Evolutionary conservation across 2,329 filamentous ascomycete genomes (phyloP), one percentile per base, ranked within the genome.

Genomic region (Monilinia fructigena): DNA sequence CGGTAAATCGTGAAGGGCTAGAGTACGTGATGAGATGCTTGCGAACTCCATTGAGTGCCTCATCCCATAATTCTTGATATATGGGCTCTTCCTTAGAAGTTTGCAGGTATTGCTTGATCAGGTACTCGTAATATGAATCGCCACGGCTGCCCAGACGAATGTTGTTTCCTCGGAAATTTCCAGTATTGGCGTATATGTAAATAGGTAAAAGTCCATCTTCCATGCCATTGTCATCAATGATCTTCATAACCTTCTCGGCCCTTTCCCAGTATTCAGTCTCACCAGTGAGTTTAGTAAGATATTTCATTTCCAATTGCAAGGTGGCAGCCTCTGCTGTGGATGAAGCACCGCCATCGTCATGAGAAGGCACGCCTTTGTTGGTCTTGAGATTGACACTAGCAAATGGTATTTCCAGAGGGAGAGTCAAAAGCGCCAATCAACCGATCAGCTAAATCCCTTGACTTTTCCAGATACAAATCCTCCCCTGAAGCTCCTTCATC

Each of bases 101-200:
- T 78, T 99, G 95, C 26, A 97, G 83, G 76, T 96, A 98, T 77
- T 99, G 95, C 80, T 99, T 99, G 82, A 98, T 96, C 61, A 99
- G 86, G 77, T 99, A 99, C 79, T 99, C 92, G 79, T 99, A 99
- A 80, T 98, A 99, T 58, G 93, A 97, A 80, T 99, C 95, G 55
- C 95, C 95, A 68, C 95, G 87, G 76, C 92, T 97, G 50, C 95
- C 95, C 28, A 98, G 83, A 23, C 95, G 90, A 74, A 99, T 94
- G 75, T 97, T 96, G 26, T 87, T 79, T 26, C 92, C 92, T 61
- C 86, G 85, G 79, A 98, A 99, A 63, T 86, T 80, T 66, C 95
- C 95, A 16, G 82, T 87, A 38, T 88, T 85, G 4, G 95, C 87
- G 76, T 92, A 88, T 71, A 99, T 89, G 78, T 90, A 98, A 74